phyloP scores from a whole-genome alignment of 1,284 basidiomycete species.

The Anthracocystis setariae region DNA sequence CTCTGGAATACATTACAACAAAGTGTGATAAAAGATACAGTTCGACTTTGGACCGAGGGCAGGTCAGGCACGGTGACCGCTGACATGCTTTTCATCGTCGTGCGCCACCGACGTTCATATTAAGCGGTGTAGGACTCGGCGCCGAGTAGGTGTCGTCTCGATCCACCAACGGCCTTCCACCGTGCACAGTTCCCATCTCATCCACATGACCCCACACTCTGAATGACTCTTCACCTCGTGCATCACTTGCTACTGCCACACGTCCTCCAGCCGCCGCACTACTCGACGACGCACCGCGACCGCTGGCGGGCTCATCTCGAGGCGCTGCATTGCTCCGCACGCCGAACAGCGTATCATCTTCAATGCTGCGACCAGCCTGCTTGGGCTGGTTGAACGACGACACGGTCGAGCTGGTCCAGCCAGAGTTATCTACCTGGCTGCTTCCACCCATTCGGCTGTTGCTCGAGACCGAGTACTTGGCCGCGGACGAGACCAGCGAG shows the following conservation, averaged over 20 bases:
- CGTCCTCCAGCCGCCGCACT: constrained; percentile 1
- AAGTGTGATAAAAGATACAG: constrained; percentile 4
- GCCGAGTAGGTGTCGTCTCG: constrained; percentile 60
- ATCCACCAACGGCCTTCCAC: constrained; percentile 53
- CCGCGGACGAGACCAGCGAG: constrained; percentile 39
- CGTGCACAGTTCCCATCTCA: constrained; percentile 57
- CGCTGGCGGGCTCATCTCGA: constrained; percentile 11
- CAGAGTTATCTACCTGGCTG: constrained; percentile 39
- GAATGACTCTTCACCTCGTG: constrained; percentile 34
- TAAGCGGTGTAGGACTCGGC: constrained; percentile 56
- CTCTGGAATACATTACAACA: too few species aligned
- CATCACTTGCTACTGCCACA: constrained; percentile 5
- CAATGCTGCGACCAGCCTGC: constrained; percentile 49
- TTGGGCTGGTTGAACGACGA: constrained; percentile 49
- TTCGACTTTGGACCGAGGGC: too few species aligned
- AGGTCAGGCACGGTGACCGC: neutral
- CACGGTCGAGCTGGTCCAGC: constrained; percentile 50
- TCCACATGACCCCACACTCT: constrained; percentile 52
- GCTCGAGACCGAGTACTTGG: constrained; percentile 45
- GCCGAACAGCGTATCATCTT: constrained; percentile 65
- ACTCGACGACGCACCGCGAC: constrained; percentile 11
- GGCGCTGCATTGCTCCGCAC: constrained; percentile 41
- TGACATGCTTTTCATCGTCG: constrained; percentile 4
- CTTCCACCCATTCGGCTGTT: constrained; percentile 38
- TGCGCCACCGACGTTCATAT: constrained; percentile 31